phyloP scores from a whole-genome alignment of 495 filamentous ascomycete genomes.

The Parachaetomium inaequale region DNA sequence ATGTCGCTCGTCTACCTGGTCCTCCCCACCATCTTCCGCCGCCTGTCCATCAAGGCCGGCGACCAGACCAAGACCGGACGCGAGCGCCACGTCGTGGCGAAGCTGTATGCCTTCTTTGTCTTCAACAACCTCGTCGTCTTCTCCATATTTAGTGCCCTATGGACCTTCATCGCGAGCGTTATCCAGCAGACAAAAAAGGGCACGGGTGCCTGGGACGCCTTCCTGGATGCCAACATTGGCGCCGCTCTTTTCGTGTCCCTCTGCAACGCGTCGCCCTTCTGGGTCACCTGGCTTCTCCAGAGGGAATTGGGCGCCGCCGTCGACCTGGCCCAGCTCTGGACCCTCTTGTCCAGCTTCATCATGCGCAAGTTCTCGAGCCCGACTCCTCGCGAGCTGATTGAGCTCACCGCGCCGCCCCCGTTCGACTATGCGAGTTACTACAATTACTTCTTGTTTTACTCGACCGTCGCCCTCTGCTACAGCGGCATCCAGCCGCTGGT shows the following conservation, averaged over 20 bases:
- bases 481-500: constrained; percentile 84
- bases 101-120: constrained; percentile 93
- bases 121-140: constrained; percentile 97
- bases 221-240: constrained; percentile 60
- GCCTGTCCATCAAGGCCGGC: constrained; percentile 69
- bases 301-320: constrained; percentile 87
- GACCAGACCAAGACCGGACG: constrained; percentile 88
- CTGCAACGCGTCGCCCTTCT: constrained; percentile 80
- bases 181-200: constrained; percentile 50
- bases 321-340: constrained; percentile 81
- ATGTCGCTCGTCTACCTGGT: constrained; percentile 85
- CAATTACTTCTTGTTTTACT: constrained; percentile 92
- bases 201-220: constrained; percentile 61
- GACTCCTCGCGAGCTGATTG: constrained; percentile 89
- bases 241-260: constrained; percentile 61
- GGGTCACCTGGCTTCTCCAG: constrained; percentile 90
- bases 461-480: constrained; percentile 84
- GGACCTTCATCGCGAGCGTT: constrained; percentile 64
- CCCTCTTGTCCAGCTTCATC: constrained; percentile 74
- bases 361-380: constrained; percentile 77
- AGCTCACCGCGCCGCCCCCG: constrained; percentile 83
- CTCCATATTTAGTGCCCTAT: constrained; percentile 78
- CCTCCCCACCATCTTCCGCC: constrained; percentile 87
- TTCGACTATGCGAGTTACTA: constrained; percentile 98
- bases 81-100: constrained; percentile 86